Conservation (phyloP, 495 filamentous ascomycete genomes). For the Trichoderma virens region DNA sequence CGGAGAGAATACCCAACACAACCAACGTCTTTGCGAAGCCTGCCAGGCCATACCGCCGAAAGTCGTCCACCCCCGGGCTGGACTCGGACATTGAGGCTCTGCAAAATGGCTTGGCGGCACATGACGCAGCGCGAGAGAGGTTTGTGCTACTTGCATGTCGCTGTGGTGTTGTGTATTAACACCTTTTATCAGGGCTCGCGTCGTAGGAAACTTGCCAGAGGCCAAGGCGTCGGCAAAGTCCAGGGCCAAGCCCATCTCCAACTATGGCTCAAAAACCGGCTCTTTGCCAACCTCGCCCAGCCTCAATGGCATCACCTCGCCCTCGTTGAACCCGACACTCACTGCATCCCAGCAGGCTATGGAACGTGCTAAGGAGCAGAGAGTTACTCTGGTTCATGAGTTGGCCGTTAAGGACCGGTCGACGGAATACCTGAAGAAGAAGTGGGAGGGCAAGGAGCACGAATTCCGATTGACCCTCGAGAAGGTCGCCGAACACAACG, state of each 20-base stretch:
- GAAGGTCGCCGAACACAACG: constrained; percentile 49
- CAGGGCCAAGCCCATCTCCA: not conserved
- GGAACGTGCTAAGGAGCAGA: constrained; percentile 43
- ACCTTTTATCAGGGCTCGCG: not conserved
- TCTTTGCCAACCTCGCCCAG: constrained; percentile 12
- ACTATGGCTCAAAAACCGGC: constrained; percentile 4
- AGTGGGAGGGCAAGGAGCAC: constrained; percentile 48
- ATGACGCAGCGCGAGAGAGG: constrained; percentile 1
- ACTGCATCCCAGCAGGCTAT: constrained; percentile 40
- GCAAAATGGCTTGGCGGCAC: not conserved
- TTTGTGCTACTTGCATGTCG: not conserved
- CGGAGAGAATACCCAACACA: constrained; percentile 27
- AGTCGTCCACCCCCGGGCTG: constrained; percentile 14
- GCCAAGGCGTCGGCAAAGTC: constrained; percentile 9
- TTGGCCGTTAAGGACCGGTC: constrained; percentile 57
- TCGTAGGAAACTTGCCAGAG: not conserved
- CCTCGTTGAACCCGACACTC: constrained; percentile 39
- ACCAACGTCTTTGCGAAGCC: constrained; percentile 33
- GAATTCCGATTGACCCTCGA: constrained; percentile 50
- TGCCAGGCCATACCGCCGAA: constrained; percentile 10
- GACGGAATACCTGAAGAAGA: constrained; percentile 47
- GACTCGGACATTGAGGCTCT: constrained; percentile 17
- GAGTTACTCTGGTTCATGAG: constrained; percentile 64
- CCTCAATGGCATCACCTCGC: constrained; percentile 32
- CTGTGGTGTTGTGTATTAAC: constrained; percentile 4